Evolutionary conservation across 257 asterid genomes (phyloP).

Genomic region (Gynochthodes officinalis): DNA sequence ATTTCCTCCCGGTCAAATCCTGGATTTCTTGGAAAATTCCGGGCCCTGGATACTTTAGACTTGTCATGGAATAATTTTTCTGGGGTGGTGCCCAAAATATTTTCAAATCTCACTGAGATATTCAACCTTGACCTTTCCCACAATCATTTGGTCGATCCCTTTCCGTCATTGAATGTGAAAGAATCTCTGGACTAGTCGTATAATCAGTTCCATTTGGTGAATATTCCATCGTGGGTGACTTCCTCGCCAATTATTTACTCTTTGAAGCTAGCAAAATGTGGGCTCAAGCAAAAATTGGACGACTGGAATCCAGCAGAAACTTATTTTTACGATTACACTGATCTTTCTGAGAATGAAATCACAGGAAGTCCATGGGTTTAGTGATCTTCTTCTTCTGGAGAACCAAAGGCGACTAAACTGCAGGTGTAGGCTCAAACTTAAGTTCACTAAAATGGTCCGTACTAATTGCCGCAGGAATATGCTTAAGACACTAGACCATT

Average conservation of each 20-base stretch:
- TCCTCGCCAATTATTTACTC: conserved; percentile 70
- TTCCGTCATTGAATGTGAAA: conserved; percentile 58
- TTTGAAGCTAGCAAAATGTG: conserved; percentile 82
- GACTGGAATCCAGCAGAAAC: conserved; percentile 70
- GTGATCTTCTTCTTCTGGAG: no score
- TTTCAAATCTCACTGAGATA: conserved; percentile 72
- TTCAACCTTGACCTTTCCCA: conserved; percentile 76
- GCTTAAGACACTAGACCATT: no score
- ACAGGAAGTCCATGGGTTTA: no score
- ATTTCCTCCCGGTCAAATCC: conserved; percentile 59
- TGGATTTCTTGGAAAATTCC: conserved; percentile 58
- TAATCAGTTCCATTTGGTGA: no score
- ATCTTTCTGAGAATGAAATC: no score
- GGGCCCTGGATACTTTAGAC: conserved; percentile 63
- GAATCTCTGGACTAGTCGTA: conserved; percentile 77
- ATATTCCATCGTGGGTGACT: no score
- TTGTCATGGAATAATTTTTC: conserved; percentile 59
- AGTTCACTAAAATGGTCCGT: no score
- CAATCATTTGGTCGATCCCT: conserved; percentile 68
- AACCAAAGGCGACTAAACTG: no score
- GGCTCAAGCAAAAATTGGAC: conserved; percentile 66
- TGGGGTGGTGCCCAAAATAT: conserved; percentile 65
- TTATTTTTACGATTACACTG: conserved; percentile 74
- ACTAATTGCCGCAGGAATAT: no score
- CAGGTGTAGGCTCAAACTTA: no score